Evolutionary conservation across 2,329 filamentous ascomycete genomes (phyloP).

Genomic region (Fusarium devonianum): DNA sequence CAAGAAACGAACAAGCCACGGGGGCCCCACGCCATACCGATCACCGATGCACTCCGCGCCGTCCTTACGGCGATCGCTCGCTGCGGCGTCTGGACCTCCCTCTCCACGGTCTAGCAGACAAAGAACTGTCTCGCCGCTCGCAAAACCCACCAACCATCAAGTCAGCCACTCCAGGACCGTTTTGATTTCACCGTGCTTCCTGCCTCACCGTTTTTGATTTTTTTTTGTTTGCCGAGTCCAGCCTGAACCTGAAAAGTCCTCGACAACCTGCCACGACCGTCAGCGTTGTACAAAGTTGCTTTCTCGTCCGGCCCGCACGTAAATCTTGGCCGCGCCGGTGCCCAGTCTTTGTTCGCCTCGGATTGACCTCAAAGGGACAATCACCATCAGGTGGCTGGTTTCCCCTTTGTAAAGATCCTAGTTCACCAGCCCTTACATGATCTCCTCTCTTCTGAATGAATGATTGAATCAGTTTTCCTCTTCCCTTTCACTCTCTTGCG

Average conservation of each 20-base stretch:
- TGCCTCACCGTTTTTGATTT: slow-evolving; percentile 9
- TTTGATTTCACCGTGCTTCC: slow-evolving; percentile 25
- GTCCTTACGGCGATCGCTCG: slow-evolving; percentile 24
- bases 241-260: no score
- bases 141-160: slow-evolving; percentile 3
- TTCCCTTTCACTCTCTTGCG: slow-evolving; percentile 8
- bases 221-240: neutral
- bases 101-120: no score
- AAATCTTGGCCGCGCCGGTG: slow-evolving; percentile 34
- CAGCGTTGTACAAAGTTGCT: slow-evolving; percentile 30
- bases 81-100: slow-evolving; percentile 23
- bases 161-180: slow-evolving; percentile 16
- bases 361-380: slow-evolving; percentile 33
- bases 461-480: slow-evolving; percentile 13
- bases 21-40: slow-evolving; percentile 18
- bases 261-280: slow-evolving; percentile 32
- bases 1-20: slow-evolving; percentile 37
- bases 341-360: slow-evolving; percentile 34
- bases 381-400: slow-evolving; percentile 25
- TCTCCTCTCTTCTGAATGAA: slow-evolving; percentile 12
- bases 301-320: slow-evolving; percentile 30
- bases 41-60: slow-evolving; percentile 31
- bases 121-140: slow-evolving; percentile 10
- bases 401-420: slow-evolving; percentile 20
- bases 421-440: slow-evolving; percentile 14